Conservation (phyloP, 768 basidiomycete species). For the Coprinopsis marcescibilis region DNA sequence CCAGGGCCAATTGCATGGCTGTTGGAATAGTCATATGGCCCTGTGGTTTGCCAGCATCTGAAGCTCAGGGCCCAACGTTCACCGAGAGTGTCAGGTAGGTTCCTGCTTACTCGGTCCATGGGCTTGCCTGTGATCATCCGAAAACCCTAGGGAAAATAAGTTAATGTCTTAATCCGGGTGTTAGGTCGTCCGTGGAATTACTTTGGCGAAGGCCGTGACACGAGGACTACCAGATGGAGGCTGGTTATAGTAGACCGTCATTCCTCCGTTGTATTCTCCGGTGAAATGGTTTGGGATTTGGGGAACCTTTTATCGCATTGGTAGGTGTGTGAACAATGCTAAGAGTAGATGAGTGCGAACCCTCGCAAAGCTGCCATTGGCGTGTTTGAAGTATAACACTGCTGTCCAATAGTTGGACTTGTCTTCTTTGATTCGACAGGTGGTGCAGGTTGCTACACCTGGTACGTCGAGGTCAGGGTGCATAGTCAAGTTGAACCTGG, state of each 20-base stretch:
- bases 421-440: conserved; percentile 11
- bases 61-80: conserved; percentile 1
- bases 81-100: not conserved
- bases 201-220: conserved; percentile 1
- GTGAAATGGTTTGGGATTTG: conserved; percentile 12
- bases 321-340: not conserved
- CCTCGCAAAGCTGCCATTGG: conserved; percentile 9
- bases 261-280: conserved; percentile 7
- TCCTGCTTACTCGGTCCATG: not conserved
- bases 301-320: conserved; percentile 1
- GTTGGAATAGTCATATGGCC: conserved; percentile 1
- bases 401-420: conserved; percentile 12
- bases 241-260: conserved; percentile 9
- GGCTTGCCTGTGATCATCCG: conserved; percentile 11
- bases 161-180: not conserved
- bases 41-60: conserved; percentile 8
- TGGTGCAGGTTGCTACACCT: conserved; percentile 6
- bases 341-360: not conserved
- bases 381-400: conserved; percentile 2
- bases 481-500: conserved; percentile 10
- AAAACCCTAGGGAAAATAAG: conserved; percentile 1
- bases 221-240: not conserved
- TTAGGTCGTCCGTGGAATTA: not conserved
- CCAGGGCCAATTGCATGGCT: conserved; percentile 6
- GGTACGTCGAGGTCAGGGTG: conserved; percentile 4